Conservation (phyloP, 345 rosid genomes). For the Aethionema arabicum region DNA sequence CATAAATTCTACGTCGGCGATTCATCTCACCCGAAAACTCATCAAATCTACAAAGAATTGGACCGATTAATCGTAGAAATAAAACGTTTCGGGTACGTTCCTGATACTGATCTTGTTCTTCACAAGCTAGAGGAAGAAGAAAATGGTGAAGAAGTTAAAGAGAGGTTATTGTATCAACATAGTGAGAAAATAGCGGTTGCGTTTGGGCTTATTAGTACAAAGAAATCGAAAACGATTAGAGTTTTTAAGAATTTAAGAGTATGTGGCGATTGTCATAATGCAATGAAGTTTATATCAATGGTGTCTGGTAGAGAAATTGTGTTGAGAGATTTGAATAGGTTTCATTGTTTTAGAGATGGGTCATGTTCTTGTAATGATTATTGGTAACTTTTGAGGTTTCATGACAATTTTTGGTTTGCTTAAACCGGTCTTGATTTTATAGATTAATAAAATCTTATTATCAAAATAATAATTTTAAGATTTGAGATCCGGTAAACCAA, state of each 20-base stretch:
- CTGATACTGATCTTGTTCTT: constrained; percentile 64
- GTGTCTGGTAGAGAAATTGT: constrained; percentile 61
- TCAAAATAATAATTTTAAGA: too few species aligned
- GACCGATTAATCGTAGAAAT: constrained; percentile 45
- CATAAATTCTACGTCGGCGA: constrained; percentile 73
- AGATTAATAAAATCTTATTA: too few species aligned
- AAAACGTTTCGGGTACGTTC: constrained; percentile 62
- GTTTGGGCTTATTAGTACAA: constrained; percentile 60
- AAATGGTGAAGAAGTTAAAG: constrained; percentile 50
- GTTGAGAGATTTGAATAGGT: constrained; percentile 68
- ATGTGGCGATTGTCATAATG: constrained; percentile 72
- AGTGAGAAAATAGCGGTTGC: constrained; percentile 83
- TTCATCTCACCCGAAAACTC: constrained; percentile 54
- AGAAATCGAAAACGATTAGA: constrained; percentile 50
- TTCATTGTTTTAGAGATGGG: constrained; percentile 78
- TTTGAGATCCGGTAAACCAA: too few species aligned
- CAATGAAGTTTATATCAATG: constrained; percentile 59
- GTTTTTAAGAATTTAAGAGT: constrained; percentile 72
- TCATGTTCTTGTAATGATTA: constrained; percentile 78
- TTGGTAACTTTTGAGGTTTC: constrained; percentile 43
- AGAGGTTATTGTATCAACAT: constrained; percentile 60
- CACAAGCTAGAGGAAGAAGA: constrained; percentile 67
- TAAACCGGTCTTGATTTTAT: too few species aligned
- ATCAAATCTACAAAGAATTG: constrained; percentile 47
- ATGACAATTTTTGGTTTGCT: too few species aligned